Percentiles rank a stretch among this genome's conserved stretches.
Conservation (phyloP, 805 yeast genomes). For the Suhomyces vadensis region DNA sequence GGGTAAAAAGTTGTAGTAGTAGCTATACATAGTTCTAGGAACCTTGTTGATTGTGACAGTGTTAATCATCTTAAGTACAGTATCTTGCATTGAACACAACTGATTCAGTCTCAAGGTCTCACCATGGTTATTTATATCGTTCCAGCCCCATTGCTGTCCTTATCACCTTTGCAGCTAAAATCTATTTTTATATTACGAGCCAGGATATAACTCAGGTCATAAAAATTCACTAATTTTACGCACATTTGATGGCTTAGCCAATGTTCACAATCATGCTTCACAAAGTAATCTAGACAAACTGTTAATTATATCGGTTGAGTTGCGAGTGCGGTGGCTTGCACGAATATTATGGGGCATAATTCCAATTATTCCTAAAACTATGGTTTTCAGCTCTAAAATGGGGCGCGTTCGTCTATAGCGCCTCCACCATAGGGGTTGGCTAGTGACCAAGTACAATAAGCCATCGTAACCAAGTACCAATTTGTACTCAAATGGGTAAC, state of each 20-base stretch:
- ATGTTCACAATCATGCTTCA: not conserved
- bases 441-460: constrained; percentile 2
- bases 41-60: constrained; percentile 29
- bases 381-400: not conserved
- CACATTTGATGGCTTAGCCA: too few relatives aligned
- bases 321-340: not conserved
- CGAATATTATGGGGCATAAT: not conserved
- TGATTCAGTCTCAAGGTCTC: too few relatives aligned
- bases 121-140: too few relatives aligned
- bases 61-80: not conserved
- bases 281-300: constrained; percentile 3
- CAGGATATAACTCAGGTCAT: too few relatives aligned
- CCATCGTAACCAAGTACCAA: not conserved
- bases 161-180: too few relatives aligned
- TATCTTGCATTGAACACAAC: too few relatives aligned
- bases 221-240: too few relatives aligned
- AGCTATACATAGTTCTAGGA: constrained; percentile 20
- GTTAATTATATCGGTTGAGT: not conserved
- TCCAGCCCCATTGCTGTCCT: too few relatives aligned
- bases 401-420: not conserved
- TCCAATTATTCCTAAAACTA: not conserved
- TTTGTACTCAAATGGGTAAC: constrained; percentile 3
- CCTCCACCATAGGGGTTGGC: constrained; percentile 6
- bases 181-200: too few relatives aligned
- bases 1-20: constrained; percentile 29